phyloP scores from a whole-genome alignment of 148 eudicot species.

The Fallopia convolvulus region DNA sequence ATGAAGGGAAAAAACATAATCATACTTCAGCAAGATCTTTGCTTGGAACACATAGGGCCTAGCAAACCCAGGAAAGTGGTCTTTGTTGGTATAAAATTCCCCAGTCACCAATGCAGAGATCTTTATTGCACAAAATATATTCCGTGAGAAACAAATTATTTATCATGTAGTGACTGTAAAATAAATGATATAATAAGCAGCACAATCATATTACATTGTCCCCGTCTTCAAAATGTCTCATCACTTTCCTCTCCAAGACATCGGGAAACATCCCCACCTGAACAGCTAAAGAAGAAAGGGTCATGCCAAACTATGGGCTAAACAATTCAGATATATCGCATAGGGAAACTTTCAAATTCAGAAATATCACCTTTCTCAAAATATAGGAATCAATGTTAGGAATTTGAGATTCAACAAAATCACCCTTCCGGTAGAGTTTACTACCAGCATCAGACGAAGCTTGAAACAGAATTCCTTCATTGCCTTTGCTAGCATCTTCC shows the following conservation, averaged over 20 bases:
- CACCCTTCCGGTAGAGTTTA: constrained; percentile 63
- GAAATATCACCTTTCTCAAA: constrained; percentile 57
- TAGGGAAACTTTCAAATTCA: not conserved
- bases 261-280: constrained; percentile 99
- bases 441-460: constrained; percentile 64
- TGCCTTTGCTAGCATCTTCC: constrained; percentile 60
- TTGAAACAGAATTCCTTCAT: constrained; percentile 37
- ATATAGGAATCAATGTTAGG: constrained; percentile 66
- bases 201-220: constrained; percentile 40
- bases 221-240: constrained; percentile 61
- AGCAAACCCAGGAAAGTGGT: constrained; percentile 97
- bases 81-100: constrained; percentile 83
- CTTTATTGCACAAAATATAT: constrained; percentile 31
- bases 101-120: constrained; percentile 93
- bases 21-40: constrained; percentile 64
- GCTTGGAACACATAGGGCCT: constrained; percentile 91
- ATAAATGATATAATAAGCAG: not conserved
- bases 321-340: not conserved
- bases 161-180: not conserved
- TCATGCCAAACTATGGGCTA: not conserved
- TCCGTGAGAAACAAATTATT: constrained; percentile 10
- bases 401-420: constrained; percentile 48
- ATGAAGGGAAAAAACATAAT: not conserved
- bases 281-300: constrained; percentile 11
- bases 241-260: constrained; percentile 71